Percentiles rank a stretch among this genome's conserved stretches.
These are phyloP conservation scores for Trapa incisa DNA, from an alignment of 345 rosid genomes.

Conservation along the genomic window DNA sequence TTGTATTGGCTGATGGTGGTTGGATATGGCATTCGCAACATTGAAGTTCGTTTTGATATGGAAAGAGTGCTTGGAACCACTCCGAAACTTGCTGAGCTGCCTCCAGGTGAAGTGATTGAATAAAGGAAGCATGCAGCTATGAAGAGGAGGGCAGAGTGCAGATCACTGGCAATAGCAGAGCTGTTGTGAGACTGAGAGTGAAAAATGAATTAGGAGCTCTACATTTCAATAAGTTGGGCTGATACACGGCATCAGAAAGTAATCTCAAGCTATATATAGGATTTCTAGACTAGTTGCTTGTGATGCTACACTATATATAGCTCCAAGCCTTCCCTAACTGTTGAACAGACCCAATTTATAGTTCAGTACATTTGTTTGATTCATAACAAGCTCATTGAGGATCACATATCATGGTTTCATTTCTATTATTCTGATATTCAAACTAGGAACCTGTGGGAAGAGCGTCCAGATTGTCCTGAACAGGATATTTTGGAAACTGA, in stretches of 20 bases:
- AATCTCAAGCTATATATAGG: slow-evolving; percentile 3
- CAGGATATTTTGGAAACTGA: too few relatives aligned
- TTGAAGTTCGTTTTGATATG: slow-evolving; percentile 94
- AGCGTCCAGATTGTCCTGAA: neutral
- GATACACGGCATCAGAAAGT: neutral
- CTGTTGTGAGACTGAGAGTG: neutral
- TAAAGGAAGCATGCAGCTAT: neutral
- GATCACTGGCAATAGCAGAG: neutral
- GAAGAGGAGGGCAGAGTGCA: neutral
- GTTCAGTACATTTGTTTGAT: neutral
- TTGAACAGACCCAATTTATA: neutral
- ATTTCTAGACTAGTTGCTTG: neutral
- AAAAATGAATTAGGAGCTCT: neutral
- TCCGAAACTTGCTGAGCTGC: slow-evolving; percentile 73
- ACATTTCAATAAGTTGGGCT: neutral
- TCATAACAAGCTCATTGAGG: neutral
- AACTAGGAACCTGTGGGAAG: neutral
- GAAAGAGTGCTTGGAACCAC: slow-evolving; percentile 78
- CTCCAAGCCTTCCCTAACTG: neutral
- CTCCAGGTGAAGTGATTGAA: slow-evolving; percentile 72
- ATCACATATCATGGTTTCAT: neutral
- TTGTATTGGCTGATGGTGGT: slow-evolving; percentile 96
- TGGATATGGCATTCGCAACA: slow-evolving; percentile 86
- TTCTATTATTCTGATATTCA: neutral
- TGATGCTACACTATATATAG: neutral